Evolutionary conservation across 2,329 filamentous ascomycete species (phyloP), one percentile per base, ranked within the genome.

Genomic region (Fusarium sp.): DNA sequence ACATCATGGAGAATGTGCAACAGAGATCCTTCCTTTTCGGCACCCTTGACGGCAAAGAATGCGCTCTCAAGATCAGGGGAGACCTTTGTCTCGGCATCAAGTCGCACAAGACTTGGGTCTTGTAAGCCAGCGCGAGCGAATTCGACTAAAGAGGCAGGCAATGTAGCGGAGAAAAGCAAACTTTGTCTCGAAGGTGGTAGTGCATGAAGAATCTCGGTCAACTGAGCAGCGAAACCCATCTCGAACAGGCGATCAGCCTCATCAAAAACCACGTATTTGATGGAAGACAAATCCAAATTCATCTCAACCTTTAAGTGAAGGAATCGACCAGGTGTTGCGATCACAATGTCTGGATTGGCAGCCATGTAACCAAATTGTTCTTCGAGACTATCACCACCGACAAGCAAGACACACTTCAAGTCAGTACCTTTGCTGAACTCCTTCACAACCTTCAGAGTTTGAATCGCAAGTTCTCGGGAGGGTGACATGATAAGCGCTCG

Each of bases 261-360:
- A 77, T 99, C 96, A 68, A 99, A 99, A 10, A 99, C 96, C 24
- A 97, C 93, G 75, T 99, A 99, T 71, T 89, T 87, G 64, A 99
- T 90, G 6, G 93, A 97, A 1, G 91, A 93, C n/a, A 99, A 82
- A 75, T 97, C 93, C 52, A 99, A 80, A 11, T 86, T 85, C 96
- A 99, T 99, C 77, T 99, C 96, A 20, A 98, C 95, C 80, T 98
- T 96, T 68, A 99, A 81, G 84, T 99, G 96, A 71, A 99, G 83
- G 74, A 99, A 99, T 72, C 96, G 92, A 78, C 96, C 96, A 0
- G 96, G 96, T 0, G 96, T 98, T 13, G 96, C 96, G 75, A 99
- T 98, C 73, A 99, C 89, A 70, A 99, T 97, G 77, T 99, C 96
- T 0, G 96, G 96, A 77, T 99, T 99, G 33, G 90, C 89, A 1